phyloP scores from a whole-genome alignment of 2,329 filamentous ascomycete genomes.

The Phialophora tarda region DNA sequence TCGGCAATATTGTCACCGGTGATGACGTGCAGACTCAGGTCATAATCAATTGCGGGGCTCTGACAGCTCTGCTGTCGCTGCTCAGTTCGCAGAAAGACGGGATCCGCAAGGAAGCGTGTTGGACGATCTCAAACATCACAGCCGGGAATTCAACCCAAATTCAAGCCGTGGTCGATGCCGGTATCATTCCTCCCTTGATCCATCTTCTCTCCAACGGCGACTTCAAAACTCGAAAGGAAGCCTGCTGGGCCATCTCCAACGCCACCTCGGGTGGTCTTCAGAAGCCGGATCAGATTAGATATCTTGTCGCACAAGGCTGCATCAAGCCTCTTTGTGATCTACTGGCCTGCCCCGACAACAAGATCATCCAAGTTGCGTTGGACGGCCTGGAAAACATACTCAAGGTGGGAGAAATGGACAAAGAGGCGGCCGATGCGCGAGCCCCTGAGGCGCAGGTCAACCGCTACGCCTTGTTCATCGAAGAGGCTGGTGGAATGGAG shows the following conservation, averaged over 20 bases:
- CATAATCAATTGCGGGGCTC: slow-evolving; percentile 96
- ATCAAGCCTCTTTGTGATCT: slow-evolving; percentile 98
- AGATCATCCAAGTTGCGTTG: slow-evolving; percentile 98
- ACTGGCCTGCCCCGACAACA: slow-evolving; percentile 95
- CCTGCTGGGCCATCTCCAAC: slow-evolving; percentile 99
- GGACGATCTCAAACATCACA: slow-evolving; percentile 99
- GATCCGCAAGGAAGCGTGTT: slow-evolving; percentile 98
- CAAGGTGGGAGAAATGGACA: slow-evolving; percentile 98
- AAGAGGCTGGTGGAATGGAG: slow-evolving; percentile 98
- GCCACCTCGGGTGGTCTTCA: slow-evolving; percentile 96
- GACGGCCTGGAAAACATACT: slow-evolving; percentile 99
- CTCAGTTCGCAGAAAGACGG: slow-evolving; percentile 97
- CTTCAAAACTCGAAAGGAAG: slow-evolving; percentile 98
- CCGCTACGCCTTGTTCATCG: slow-evolving; percentile 96
- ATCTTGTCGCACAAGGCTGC: slow-evolving; percentile 89
- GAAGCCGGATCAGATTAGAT: slow-evolving; percentile 98
- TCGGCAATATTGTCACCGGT: slow-evolving; percentile 98
- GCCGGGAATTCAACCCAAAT: slow-evolving; percentile 98
- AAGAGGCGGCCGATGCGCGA: slow-evolving; percentile 77
- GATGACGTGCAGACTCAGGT: slow-evolving; percentile 99
- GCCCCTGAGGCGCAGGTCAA: slow-evolving; percentile 77
- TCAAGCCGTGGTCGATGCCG: slow-evolving; percentile 93
- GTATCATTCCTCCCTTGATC: slow-evolving; percentile 95
- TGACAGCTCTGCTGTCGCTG: slow-evolving; percentile 89
- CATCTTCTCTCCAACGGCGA: slow-evolving; percentile 95